Conservation (phyloP, 2,329 filamentous ascomycete genomes). For the Sodiomyces alkalinus region DNA sequence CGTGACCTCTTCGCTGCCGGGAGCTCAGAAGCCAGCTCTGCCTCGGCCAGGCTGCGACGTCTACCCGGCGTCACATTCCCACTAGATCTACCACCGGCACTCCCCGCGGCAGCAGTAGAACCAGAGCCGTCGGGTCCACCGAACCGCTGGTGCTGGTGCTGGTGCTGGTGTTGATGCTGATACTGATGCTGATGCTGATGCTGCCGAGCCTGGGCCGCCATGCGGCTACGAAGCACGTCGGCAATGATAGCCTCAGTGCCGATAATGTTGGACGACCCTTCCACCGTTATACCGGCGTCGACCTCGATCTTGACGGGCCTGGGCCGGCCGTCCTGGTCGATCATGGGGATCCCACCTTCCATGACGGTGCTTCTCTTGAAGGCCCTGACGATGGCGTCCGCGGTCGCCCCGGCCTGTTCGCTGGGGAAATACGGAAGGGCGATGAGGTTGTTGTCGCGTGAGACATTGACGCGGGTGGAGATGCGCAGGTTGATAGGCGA, state of each 20-base stretch:
- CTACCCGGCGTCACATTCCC: not conserved
- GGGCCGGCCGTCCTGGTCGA: slow-evolving; percentile 26
- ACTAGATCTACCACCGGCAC: not conserved
- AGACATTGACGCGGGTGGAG: slow-evolving; percentile 29
- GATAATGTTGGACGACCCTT: slow-evolving; percentile 28
- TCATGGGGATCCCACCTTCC: slow-evolving; percentile 26
- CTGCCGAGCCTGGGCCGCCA: not conserved
- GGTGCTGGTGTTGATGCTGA: not conserved
- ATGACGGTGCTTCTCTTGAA: slow-evolving; percentile 25
- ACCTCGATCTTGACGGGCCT: slow-evolving; percentile 26
- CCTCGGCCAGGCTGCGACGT: not conserved
- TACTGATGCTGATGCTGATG: not conserved
- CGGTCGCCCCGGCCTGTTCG: slow-evolving; percentile 24
- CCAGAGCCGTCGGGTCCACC: not conserved
- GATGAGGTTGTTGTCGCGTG: slow-evolving; percentile 32
- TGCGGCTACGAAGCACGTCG: slow-evolving; percentile 12
- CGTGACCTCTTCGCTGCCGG: not conserved
- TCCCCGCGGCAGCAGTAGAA: not conserved
- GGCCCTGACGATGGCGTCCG: slow-evolving; percentile 26
- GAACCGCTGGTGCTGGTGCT: too few species aligned
- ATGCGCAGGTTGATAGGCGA: slow-evolving; percentile 30
- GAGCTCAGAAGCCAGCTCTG: not conserved
- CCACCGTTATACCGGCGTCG: slow-evolving; percentile 27
- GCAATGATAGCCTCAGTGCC: slow-evolving; percentile 17
- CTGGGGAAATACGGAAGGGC: slow-evolving; percentile 23